Evolutionary conservation across 2,329 filamentous ascomycete genomes (phyloP).

Genomic region (Bipolaris bicolor): DNA sequence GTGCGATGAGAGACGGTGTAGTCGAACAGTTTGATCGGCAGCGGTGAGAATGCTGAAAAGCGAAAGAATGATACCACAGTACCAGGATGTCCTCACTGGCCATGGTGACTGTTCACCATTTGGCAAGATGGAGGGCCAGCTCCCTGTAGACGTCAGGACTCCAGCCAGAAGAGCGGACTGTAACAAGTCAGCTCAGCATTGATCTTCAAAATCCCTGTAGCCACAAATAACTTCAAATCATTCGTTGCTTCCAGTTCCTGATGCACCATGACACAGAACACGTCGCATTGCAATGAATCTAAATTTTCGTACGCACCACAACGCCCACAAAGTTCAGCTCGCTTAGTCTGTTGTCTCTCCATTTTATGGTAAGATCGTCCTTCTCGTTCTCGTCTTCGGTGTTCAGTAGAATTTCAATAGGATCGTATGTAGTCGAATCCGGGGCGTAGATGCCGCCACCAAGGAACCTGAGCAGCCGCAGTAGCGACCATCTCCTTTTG

Average conservation of each 20-base stretch:
- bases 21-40: constrained; percentile 51
- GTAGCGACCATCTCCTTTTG: constrained; percentile 11
- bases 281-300: neutral
- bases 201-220: neutral
- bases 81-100: constrained; percentile 52
- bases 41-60: constrained; percentile 58
- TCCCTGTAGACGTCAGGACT: constrained; percentile 53
- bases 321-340: constrained; percentile 53
- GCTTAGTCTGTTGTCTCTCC: constrained; percentile 50
- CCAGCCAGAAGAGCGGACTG: constrained; percentile 49
- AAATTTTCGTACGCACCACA: constrained; percentile 38
- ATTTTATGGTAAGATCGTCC: constrained; percentile 47
- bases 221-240: neutral
- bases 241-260: no score
- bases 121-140: constrained; percentile 52
- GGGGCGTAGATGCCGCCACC: constrained; percentile 44
- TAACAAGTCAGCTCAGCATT: neutral
- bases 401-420: constrained; percentile 49
- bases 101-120: constrained; percentile 49
- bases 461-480: constrained; percentile 37
- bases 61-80: constrained; percentile 55
- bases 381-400: constrained; percentile 40
- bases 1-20: constrained; percentile 53
- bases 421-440: constrained; percentile 45
- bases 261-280: neutral